These are phyloP conservation scores for Tricladium varicosporioides DNA, from an alignment of 2,329 filamentous ascomycete genomes.

Conservation along the genomic window DNA sequence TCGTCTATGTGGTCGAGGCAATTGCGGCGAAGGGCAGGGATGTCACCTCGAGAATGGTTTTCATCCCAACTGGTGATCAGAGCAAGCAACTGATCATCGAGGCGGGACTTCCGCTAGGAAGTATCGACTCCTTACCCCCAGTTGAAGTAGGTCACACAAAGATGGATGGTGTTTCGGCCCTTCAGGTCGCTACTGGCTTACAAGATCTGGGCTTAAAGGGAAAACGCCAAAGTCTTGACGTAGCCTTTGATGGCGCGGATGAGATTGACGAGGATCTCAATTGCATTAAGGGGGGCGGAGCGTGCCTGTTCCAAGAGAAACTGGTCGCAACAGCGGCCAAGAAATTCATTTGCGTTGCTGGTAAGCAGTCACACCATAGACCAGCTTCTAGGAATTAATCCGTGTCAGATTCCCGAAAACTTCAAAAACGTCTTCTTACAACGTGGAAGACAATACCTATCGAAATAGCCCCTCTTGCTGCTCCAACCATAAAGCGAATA, in stretches of 20 bases:
- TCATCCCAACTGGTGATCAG: slow-evolving; percentile 76
- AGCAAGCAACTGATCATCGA: slow-evolving; percentile 74
- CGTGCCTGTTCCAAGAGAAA: slow-evolving; percentile 98
- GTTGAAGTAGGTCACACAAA: slow-evolving; percentile 25
- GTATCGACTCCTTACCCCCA: slow-evolving; percentile 35
- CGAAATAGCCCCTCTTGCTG: slow-evolving; percentile 85
- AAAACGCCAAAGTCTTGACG: slow-evolving; percentile 62
- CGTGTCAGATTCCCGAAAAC: slow-evolving; percentile 82
- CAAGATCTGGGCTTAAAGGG: slow-evolving; percentile 35
- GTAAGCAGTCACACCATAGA: slow-evolving; percentile 42
- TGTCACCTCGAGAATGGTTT: slow-evolving; percentile 66
- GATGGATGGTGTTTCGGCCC: slow-evolving; percentile 52
- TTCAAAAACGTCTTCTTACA: slow-evolving; percentile 70
- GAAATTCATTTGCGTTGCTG: slow-evolving; percentile 84
- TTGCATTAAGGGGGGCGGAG: slow-evolving; percentile 95
- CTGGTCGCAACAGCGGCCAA: slow-evolving; percentile 81
- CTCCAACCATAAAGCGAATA: slow-evolving; percentile 70
- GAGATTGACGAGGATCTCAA: slow-evolving; percentile 95
- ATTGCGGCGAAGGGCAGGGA: slow-evolving; percentile 61
- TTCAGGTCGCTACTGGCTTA: slow-evolving; percentile 59
- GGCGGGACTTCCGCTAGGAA: slow-evolving; percentile 72
- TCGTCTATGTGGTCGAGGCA: slow-evolving; percentile 81
- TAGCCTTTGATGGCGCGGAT: slow-evolving; percentile 94
- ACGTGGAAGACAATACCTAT: slow-evolving; percentile 87
- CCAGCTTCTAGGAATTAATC: not conserved